Evolutionary conservation across 2,329 filamentous ascomycete genomes (phyloP).

Genomic region (Colletotrichum tropicale): DNA sequence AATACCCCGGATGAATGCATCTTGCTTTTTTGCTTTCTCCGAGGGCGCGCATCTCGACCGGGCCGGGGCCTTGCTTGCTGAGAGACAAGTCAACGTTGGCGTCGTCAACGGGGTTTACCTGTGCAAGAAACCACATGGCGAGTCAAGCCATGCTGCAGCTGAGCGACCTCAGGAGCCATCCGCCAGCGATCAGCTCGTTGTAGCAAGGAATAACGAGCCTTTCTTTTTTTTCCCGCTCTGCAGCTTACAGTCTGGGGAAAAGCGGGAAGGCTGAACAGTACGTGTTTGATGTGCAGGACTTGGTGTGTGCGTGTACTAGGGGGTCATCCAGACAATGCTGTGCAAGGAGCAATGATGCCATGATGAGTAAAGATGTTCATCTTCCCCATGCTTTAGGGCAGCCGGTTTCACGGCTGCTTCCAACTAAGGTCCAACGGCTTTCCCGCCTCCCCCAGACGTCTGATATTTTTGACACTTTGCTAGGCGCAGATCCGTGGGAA

Average conservation of each 20-base stretch:
- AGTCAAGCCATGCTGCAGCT: background rate
- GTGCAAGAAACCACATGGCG: background rate
- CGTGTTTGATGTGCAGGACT: slow-evolving; percentile 17
- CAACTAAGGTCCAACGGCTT: background rate
- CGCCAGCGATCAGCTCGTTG: background rate
- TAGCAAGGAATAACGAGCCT: background rate
- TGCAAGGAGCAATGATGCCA: slow-evolving; percentile 6
- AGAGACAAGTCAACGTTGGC: background rate
- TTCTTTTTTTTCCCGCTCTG: background rate
- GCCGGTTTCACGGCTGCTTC: background rate
- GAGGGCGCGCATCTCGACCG: background rate
- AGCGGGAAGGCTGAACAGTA: slow-evolving; percentile 6
- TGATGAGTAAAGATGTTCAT: slow-evolving; percentile 4
- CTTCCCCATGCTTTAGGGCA: background rate
- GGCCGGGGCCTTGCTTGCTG: background rate
- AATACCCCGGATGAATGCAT: background rate
- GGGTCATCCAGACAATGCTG: background rate
- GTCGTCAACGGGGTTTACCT: background rate
- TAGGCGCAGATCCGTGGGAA: background rate
- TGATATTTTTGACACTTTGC: slow-evolving; percentile 17
- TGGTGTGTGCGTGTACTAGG: background rate
- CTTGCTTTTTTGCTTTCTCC: background rate
- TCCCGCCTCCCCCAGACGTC: slow-evolving; percentile 18
- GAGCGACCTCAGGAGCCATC: background rate
- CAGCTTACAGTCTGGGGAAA: background rate